These are phyloP conservation scores for Neonectria punicea DNA, from an alignment of 2,329 filamentous ascomycete genomes.

Conservation along the genomic window DNA sequence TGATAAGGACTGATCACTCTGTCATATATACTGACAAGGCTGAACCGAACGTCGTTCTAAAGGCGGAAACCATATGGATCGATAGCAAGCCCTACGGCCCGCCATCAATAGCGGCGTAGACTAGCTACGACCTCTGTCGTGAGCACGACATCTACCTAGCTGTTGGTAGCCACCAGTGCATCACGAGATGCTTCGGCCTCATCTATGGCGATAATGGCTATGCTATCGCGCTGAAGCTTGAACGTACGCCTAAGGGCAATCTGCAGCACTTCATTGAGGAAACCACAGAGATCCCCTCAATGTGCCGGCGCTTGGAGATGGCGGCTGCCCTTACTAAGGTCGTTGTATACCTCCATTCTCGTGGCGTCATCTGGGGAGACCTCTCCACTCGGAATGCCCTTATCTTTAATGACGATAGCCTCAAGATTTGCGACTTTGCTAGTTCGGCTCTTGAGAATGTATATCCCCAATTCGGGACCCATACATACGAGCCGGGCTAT, in stretches of 20 bases:
- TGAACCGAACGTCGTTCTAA: constrained; percentile 13
- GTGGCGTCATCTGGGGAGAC: constrained; percentile 14
- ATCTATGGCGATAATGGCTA: constrained; percentile 10
- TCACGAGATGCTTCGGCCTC: constrained; percentile 16
- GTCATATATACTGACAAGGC: constrained; percentile 15
- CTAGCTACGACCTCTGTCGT: constrained; percentile 13
- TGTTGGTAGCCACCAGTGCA: constrained; percentile 7
- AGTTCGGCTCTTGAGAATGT: constrained; percentile 7
- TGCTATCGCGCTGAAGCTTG: constrained; percentile 14
- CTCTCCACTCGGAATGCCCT: constrained; percentile 14
- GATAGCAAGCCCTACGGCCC: constrained; percentile 13
- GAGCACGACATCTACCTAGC: constrained; percentile 18
- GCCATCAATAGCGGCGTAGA: constrained; percentile 9
- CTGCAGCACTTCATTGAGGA: constrained; percentile 16
- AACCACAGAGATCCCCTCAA: constrained; percentile 8
- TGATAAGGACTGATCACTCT: constrained; percentile 16
- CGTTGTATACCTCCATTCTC: constrained; percentile 11
- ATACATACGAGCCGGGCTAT: constrained; percentile 20
- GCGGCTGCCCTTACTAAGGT: neutral
- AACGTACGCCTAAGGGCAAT: constrained; percentile 17
- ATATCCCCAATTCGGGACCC: constrained; percentile 13
- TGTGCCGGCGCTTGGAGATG: neutral
- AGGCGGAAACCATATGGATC: constrained; percentile 22
- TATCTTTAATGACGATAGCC: constrained; percentile 8
- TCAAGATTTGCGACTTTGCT: constrained; percentile 11